Evolutionary conservation across 257 asterid species (phyloP), one percentile per base, ranked within the genome.

Genomic region (Rehmannia glutinosa): DNA sequence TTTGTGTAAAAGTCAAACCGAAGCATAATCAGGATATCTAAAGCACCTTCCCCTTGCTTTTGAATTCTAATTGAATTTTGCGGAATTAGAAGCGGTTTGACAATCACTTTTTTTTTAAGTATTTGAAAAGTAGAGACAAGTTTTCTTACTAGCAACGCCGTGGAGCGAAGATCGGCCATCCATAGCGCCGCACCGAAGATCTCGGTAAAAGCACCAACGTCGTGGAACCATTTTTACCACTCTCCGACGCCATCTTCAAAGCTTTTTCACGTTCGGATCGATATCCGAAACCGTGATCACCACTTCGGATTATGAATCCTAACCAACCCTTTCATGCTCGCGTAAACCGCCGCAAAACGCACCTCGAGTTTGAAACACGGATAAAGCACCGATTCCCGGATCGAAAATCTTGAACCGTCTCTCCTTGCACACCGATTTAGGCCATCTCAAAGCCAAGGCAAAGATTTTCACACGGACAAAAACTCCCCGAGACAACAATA

Each of bases 141-240:
- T 30, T 59, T 4, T 3, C 91, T 76, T 85, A 93, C 99, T 82
- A 49, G 97, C 71, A 93, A 80, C 0, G 96, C 85, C 0, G 96
- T 82, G 33, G 99, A 66, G 36, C 96, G 94, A 49, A 93, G 88
- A 75, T 93, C 99, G 10, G 96, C 83, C 96, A 93, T 91, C 99
- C 99, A 93, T 1, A 93, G 88, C 63, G 81, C 92, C 73, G 39
- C 19, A 93, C 82, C 0, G 97, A 86, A 1, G 77, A 8, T 59
- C 84, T 82, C 1, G 97, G 97, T 25, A 93, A 39, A 59, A 88
- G 87, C 24, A 93, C 87, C 73, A 90, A 72, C 0, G 83, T 41
- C 13, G 95, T 9, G 1, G 52, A 64, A 15, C 74, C 70, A 41
- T 80, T 85, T 1, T 24, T 28, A 25, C 73, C 72, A 32, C 74